These are phyloP conservation scores for Boletus pseudopeckii DNA, from an alignment of 768 basidiomycete species.

Conservation along the genomic window DNA sequence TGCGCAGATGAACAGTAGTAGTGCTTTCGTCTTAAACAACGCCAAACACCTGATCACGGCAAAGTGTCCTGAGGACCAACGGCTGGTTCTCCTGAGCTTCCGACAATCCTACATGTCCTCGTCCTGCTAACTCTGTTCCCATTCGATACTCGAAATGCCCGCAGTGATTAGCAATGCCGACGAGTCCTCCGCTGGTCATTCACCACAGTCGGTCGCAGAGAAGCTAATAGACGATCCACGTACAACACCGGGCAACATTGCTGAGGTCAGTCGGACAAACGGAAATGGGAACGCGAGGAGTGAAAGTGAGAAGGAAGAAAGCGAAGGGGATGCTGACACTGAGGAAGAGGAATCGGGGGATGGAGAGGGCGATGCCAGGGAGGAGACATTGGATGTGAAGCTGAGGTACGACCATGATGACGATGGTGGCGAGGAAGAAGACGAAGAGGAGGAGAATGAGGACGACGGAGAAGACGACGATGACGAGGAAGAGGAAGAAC, in stretches of 20 bases:
- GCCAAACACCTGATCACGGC: conserved; percentile 12
- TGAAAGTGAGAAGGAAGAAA: too few species aligned
- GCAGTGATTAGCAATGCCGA: background rate
- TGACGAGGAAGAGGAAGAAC: conserved; percentile 85
- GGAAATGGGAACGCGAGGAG: conserved; percentile 10
- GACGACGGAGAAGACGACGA: conserved; percentile 53
- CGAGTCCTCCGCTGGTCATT: background rate
- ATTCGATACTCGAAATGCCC: conserved; percentile 9
- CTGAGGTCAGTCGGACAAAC: conserved; percentile 12
- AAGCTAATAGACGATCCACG: background rate
- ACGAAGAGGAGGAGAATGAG: conserved; percentile 19
- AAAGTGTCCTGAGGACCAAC: background rate
- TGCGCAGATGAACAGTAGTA: too few species aligned
- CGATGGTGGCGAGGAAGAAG: conserved; percentile 17
- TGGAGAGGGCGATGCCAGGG: background rate
- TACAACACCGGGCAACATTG: background rate
- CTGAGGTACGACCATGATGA: background rate
- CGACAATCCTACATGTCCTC: conserved; percentile 10
- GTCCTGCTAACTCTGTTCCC: background rate
- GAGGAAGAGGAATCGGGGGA: conserved; percentile 6
- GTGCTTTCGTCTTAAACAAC: conserved; percentile 15
- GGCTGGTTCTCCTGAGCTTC: background rate
- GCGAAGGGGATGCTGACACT: background rate
- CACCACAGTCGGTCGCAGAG: background rate
- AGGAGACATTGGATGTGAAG: background rate